These are phyloP conservation scores for Gossypium davidsonii DNA, from an alignment of 441 rosid species.

Conservation along the genomic window DNA sequence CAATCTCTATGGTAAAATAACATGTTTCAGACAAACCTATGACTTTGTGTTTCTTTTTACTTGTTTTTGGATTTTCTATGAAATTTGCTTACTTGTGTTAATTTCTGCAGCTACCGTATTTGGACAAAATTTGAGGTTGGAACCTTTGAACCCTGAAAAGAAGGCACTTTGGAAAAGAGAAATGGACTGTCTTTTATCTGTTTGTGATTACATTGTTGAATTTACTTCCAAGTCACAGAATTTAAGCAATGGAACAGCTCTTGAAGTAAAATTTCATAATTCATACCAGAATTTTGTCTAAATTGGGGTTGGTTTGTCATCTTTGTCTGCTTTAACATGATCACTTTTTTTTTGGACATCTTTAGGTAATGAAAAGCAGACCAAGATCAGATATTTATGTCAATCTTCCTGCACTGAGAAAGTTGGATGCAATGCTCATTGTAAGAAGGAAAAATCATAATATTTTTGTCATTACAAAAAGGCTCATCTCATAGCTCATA, in stretches of 20 bases:
- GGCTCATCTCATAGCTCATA: neutral
- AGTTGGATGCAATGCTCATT: conserved; percentile 57
- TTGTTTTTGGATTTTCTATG: neutral
- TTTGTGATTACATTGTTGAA: conserved; percentile 51
- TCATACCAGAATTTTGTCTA: neutral
- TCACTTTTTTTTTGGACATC: neutral
- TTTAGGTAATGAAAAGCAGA: conserved; percentile 50
- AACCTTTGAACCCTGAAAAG: conserved; percentile 48
- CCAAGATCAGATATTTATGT: conserved; percentile 53
- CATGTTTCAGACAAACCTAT: neutral
- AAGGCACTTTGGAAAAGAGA: conserved; percentile 60
- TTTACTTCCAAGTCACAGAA: conserved; percentile 37
- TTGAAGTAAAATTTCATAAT: conserved; percentile 37
- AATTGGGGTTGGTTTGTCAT: neutral
- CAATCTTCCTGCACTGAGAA: conserved; percentile 56
- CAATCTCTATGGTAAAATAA: conserved; percentile 52
- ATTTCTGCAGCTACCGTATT: conserved; percentile 48
- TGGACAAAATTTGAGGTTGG: conserved; percentile 55
- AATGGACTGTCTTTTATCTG: conserved; percentile 58
- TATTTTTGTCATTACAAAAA: neutral
- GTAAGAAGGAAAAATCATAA: conserved; percentile 21
- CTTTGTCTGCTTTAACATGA: conserved; percentile 1
- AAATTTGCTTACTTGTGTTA: neutral
- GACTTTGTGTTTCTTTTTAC: neutral
- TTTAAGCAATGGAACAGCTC: conserved; percentile 34